A percentile compares a stretch with the other conserved stretches of the same genome.
These are phyloP conservation scores for Petunia hybrid DNA, from an alignment of 305 asterid genomes.

Conservation along the genomic window DNA sequence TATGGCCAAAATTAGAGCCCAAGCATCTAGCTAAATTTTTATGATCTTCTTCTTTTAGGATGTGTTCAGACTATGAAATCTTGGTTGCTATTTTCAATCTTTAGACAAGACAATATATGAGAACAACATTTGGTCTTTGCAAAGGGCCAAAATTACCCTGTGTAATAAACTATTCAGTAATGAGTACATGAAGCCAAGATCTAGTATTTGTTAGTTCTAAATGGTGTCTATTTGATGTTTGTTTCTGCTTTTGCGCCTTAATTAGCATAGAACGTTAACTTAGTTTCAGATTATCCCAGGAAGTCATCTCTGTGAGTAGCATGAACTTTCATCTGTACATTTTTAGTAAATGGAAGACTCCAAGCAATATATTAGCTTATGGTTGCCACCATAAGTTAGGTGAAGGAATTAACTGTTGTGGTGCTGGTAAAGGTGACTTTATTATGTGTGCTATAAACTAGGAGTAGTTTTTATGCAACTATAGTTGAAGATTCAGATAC, in stretches of 20 bases:
- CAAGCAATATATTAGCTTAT: neutral
- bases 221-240: neutral
- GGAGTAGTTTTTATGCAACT: neutral
- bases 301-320: neutral
- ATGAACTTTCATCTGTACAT: neutral
- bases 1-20: slow-evolving; percentile 24
- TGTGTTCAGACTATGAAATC: neutral
- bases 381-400: neutral
- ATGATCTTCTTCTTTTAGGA: neutral
- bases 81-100: neutral
- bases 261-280: neutral
- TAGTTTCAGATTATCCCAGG: neutral
- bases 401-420: neutral
- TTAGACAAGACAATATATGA: neutral
- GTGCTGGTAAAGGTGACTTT: neutral
- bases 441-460: neutral
- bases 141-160: neutral
- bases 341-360: neutral
- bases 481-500: neutral
- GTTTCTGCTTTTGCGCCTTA: neutral
- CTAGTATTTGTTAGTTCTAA: neutral
- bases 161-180: neutral
- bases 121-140: neutral
- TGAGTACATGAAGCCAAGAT: neutral
- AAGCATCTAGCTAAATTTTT: neutral